A percentile compares a stretch with the other conserved stretches of the same genome.
phyloP scores from a whole-genome alignment of 805 yeast species.

The Candida awuae region DNA sequence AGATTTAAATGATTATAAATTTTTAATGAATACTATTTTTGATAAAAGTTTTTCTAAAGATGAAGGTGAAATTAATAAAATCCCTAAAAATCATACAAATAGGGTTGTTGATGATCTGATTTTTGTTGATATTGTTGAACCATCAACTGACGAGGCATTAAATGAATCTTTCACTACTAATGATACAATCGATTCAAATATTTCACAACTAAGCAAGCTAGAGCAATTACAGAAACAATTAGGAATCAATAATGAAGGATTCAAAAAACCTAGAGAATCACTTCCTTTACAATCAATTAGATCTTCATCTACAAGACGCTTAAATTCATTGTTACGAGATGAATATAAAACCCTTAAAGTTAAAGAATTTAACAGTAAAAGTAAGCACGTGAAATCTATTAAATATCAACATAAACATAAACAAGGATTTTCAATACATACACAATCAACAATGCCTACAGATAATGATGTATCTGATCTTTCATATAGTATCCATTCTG shows the following conservation, averaged over 20 bases:
- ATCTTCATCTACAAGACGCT: slow-evolving; percentile 25
- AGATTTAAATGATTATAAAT: slow-evolving; percentile 25
- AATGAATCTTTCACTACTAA: not conserved
- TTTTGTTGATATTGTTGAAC: slow-evolving; percentile 1
- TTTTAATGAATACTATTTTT: slow-evolving; percentile 27
- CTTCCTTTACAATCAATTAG: slow-evolving; percentile 14
- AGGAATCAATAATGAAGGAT: not conserved
- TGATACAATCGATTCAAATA: not conserved
- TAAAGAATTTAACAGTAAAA: slow-evolving; percentile 15
- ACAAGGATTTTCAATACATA: slow-evolving; percentile 23
- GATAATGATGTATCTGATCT: slow-evolving; percentile 20
- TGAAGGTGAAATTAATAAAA: not conserved
- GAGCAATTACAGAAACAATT: slow-evolving; percentile 17
- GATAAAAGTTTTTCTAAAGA: slow-evolving; percentile 8
- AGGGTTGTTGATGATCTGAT: not conserved
- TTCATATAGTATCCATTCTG: slow-evolving; percentile 27
- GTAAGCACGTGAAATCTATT: slow-evolving; percentile 7
- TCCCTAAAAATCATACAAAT: not conserved
- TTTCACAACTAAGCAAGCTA: slow-evolving; percentile 16
- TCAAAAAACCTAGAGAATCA: not conserved
- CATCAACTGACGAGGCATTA: not conserved
- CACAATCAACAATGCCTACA: slow-evolving; percentile 9
- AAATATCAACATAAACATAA: slow-evolving; percentile 16
- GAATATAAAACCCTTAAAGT: slow-evolving; percentile 13
- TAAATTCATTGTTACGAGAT: slow-evolving; percentile 19